Base-by-base conservation (phyloP, 2,329 filamentous ascomycete genomes). In the Fusarium sp. region DNA sequence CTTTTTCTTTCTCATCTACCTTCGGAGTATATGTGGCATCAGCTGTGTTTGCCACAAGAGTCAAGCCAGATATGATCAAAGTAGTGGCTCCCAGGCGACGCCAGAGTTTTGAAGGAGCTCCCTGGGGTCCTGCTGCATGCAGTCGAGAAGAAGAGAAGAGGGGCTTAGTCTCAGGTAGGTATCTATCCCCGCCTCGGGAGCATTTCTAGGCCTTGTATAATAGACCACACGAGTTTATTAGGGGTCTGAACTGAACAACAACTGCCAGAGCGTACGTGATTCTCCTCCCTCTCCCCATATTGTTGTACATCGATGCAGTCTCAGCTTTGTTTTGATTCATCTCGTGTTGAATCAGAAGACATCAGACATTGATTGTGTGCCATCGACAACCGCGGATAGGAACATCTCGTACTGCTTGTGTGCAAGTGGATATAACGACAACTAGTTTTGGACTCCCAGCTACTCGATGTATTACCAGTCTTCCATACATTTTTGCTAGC, bases 121-220 rank as follows among this genome's bases (percentile, higher is more conserved):
- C 26, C 41, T 47, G 33, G n/a, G 14, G n/a, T 15, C 26, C 41
- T 47, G 41, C 26, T 14, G n/a, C 24, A 31, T 36, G 41, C 6
- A 38, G 22, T 33, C 39, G 36, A 60, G 48, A 54, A 63, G 22
- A 39, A 63, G 26, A 47, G 22, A 49, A 24, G 47, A 24, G 39
- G 33, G 7, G 10, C 48, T 36, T 35, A 24, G 14, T 28, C 31
- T 20, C 6, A 26, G 26, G 26, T 26, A 35, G n/a, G 31, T 28
- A 26, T 42, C 52, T 18, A 42, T 36, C 55, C 41, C 36, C 31
- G 39, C 56, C 22, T 17, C 52, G 24, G 33, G 56, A 36, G 64
- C 41, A 56, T 55, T 63, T 69, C 56, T 56, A 69, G 57, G 69
- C 67, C 33, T 31, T 64, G 39, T 56, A 64, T 33, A 48, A 51